A percentile compares a stretch with the other conserved stretches of the same genome.
Evolutionary conservation across 2,329 filamentous ascomycete genomes (phyloP).

Genomic region (Trichoderma aggressivum): DNA sequence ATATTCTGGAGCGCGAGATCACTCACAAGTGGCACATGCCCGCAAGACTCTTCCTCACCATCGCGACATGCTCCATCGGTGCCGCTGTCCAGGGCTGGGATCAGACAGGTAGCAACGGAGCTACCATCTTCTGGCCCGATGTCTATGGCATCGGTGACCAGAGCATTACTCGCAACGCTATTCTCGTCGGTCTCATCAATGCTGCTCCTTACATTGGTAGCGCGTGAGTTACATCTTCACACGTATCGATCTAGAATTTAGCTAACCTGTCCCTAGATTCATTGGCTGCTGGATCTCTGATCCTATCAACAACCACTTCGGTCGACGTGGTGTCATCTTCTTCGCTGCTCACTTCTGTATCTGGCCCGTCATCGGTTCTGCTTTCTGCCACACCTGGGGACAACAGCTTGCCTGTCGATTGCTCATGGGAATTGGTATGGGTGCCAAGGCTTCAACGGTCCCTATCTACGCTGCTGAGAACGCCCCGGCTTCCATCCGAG

Average conservation of each 20-base stretch:
- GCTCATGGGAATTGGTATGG: constrained; percentile 66
- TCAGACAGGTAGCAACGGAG: constrained; percentile 59
- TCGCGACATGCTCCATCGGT: constrained; percentile 63
- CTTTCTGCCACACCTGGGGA: constrained; percentile 63
- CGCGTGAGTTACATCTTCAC: constrained; percentile 33
- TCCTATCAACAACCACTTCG: constrained; percentile 49
- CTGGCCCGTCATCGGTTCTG: constrained; percentile 59
- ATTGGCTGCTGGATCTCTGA: constrained; percentile 64
- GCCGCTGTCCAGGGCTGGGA: constrained; percentile 68
- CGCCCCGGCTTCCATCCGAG: constrained; percentile 63
- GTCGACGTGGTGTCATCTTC: constrained; percentile 59
- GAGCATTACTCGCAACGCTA: constrained; percentile 31
- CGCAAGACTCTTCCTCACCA: constrained; percentile 60
- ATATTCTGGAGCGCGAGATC: constrained; percentile 56
- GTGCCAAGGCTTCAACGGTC: constrained; percentile 61
- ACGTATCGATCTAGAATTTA: not conserved
- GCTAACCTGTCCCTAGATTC: constrained; percentile 27
- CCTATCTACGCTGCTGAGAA: constrained; percentile 76
- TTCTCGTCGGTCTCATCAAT: constrained; percentile 66
- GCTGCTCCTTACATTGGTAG: constrained; percentile 49
- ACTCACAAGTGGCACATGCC: constrained; percentile 66
- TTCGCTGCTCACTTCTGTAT: constrained; percentile 70
- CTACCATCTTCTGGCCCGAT: constrained; percentile 58
- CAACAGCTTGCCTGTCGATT: constrained; percentile 65
- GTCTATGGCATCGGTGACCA: constrained; percentile 37